phyloP scores from a whole-genome alignment of 2,329 filamentous ascomycete species.

The Kalaharituber pfeilii region DNA sequence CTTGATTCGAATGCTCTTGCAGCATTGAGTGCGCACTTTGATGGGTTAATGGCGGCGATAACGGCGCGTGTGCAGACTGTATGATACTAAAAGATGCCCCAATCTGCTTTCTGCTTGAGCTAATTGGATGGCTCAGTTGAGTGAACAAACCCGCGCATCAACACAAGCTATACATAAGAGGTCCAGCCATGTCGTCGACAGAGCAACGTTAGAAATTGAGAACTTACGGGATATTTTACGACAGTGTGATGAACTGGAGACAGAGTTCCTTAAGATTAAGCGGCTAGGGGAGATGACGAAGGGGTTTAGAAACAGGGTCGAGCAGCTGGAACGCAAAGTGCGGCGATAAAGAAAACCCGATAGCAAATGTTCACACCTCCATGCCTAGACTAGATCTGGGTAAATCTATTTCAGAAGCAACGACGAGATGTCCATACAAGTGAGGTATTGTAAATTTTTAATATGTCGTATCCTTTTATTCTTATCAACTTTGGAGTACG shows the following conservation, averaged over 20 bases:
- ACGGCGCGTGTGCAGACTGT: constrained; percentile 43
- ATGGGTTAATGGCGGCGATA: constrained; percentile 45
- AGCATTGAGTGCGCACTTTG: constrained; percentile 45
- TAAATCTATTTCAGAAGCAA: no score
- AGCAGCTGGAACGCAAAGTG: constrained; percentile 53
- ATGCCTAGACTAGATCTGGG: no score
- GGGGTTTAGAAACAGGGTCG: constrained; percentile 66
- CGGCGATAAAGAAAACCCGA: no score
- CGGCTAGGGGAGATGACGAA: constrained; percentile 88
- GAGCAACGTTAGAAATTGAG: constrained; percentile 77
- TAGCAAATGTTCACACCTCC: no score
- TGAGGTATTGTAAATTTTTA: no score
- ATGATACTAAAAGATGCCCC: no score
- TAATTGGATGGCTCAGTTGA: constrained; percentile 30
- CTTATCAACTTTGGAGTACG: no score
- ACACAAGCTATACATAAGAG: constrained; percentile 43
- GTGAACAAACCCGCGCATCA: constrained; percentile 43
- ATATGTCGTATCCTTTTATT: no score
- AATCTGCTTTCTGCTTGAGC: no score
- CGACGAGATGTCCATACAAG: no score
- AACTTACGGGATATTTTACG: constrained; percentile 68
- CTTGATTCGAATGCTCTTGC: constrained; percentile 47
- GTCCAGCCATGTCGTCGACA: constrained; percentile 46
- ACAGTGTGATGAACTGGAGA: constrained; percentile 83
- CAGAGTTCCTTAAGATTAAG: constrained; percentile 80